phyloP scores from a whole-genome alignment of 1,139 yeast genomes.

The Geotrichum klebahnii region DNA sequence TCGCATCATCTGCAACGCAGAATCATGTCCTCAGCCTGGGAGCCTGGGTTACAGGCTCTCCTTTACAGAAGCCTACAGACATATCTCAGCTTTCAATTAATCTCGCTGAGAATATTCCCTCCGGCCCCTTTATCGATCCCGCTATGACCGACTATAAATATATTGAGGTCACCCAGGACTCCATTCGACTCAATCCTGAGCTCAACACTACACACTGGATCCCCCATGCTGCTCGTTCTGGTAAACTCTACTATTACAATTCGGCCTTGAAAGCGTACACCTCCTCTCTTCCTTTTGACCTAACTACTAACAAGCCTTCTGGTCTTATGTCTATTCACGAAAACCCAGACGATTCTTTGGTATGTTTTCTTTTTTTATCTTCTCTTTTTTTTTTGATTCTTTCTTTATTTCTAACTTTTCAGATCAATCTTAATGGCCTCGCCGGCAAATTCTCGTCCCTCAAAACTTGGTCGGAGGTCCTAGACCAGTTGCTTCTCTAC shows the following conservation, averaged over 20 bases:
- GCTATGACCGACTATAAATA: conserved; percentile 22
- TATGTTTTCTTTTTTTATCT: conserved; percentile 15
- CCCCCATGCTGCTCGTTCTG: conserved; percentile 33
- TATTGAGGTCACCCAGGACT: conserved; percentile 22
- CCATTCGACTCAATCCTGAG: conserved; percentile 19
- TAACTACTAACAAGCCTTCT: conserved; percentile 21
- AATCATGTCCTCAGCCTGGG: too few species aligned
- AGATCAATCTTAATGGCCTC: too few species aligned
- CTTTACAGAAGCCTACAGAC: conserved; percentile 29
- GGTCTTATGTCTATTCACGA: conserved; percentile 14
- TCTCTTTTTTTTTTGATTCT: conserved; percentile 10
- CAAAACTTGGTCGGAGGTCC: conserved; percentile 25
- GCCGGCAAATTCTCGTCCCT: too few species aligned
- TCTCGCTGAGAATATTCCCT: conserved; percentile 17
- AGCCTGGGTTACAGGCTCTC: too few species aligned
- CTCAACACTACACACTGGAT: conserved; percentile 32
- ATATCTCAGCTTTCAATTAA: conserved; percentile 20
- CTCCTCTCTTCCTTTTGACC: conserved; percentile 30
- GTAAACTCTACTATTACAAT: conserved; percentile 32
- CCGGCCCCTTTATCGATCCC: conserved; percentile 16
- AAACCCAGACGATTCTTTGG: conserved; percentile 27
- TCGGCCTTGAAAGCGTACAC: conserved; percentile 29
- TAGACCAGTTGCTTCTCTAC: conserved; percentile 19
- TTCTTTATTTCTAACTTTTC: too few species aligned
- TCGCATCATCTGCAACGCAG: too few species aligned